Base-by-base conservation (phyloP, 177 flowering plant species). In the Vitis hybrid region DNA sequence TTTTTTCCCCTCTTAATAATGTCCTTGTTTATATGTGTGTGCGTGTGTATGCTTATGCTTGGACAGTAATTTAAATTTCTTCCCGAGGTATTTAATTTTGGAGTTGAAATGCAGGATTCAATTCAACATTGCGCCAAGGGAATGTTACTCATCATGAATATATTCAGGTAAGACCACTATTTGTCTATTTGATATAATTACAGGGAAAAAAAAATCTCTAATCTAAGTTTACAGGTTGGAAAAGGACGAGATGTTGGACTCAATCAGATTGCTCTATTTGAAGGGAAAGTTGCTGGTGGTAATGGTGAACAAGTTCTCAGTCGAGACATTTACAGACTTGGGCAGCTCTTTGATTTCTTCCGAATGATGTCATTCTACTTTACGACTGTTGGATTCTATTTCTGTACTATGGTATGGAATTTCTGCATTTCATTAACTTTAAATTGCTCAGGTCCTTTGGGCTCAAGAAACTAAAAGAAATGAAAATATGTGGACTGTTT, bases 251-350 rank as follows among this genome's bases (percentile, higher is more conserved):
- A 94, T 82, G 98, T 92, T 65, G 97, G 98, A 48, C 90, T 94
- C 51, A 94, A 94, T 83, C 98, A 92, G 75, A 94, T 94, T 79
- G 97, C 98, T 55, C 10, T 94, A 53, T 94, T 94, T 82, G 98
- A 94, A 75, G 98, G 98, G 58, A 92, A 94, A 83, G 98, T 94
- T 52, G 91, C 98, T 70, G 90, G 98, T 84, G 98, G 98, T 39
- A 94, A 94, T 82, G 98, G 98, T 61, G 98, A 94, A 78, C 98
- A 94, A 81, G 93, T 94, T 72, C 92, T 94, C 61, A 94, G 97
- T 75, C 84, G 97, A 52, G 97, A 94, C 69, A 78, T 94, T 33
- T 94, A 94, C 86, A 83, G 98, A 75, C 93, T 94, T 53, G 98
- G 98, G 26, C 98, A 94, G 82, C 97, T 86, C 62, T 87, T 92